Base-by-base conservation (phyloP, 2,329 filamentous ascomycete species). In the Domatiomyces globalis region DNA sequence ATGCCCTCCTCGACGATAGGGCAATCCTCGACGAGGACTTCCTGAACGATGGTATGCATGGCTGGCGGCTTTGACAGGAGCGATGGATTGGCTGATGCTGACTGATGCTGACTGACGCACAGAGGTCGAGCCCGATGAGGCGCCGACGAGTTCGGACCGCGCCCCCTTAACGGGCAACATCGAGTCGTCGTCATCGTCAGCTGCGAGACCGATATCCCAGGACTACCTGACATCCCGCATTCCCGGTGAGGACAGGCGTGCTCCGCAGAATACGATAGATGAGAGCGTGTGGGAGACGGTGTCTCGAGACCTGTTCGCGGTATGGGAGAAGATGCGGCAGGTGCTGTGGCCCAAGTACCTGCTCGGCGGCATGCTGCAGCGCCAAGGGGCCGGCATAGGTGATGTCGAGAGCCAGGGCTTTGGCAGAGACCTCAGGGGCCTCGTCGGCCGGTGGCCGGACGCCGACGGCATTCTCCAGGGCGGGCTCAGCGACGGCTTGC, bases 241-340 rank as follows among this genome's bases (percentile, higher is more conserved):
- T 64, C 84, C 84, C 2, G 92, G 92, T 59, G 90, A 96, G 69
- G 92, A 98, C 72, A 85, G 92, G 50, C 79, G 84, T 57, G 89
- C 92, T 15, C 80, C 88, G 6, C 81, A 84, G 59, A 94, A 94
- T 71, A 98, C 92, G 45, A 94, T 98, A 67, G 92, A 98, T 68
- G 92, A 98, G 71, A 83, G 82, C 1, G 92, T 98, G 43, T 98
- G 92, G 92, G 87, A 90, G 44, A 98, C 92, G n/a, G 74, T 98
- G 54, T 87, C 85, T 49, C 84, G 92, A 60, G 92, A 98, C 67
- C 72, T 98, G 58, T 71, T 90, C 6, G 92, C 88, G 22, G 87
- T 96, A 36, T 96, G 92, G 90, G 85, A 87, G 71, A 98, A 98
- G 76, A 87, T 98, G 83, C 83, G 86, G 67, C 90, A 95, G 73